Conservation (phyloP, 352 stramenopile species). For the Pythium rhizo-oryzae region DNA sequence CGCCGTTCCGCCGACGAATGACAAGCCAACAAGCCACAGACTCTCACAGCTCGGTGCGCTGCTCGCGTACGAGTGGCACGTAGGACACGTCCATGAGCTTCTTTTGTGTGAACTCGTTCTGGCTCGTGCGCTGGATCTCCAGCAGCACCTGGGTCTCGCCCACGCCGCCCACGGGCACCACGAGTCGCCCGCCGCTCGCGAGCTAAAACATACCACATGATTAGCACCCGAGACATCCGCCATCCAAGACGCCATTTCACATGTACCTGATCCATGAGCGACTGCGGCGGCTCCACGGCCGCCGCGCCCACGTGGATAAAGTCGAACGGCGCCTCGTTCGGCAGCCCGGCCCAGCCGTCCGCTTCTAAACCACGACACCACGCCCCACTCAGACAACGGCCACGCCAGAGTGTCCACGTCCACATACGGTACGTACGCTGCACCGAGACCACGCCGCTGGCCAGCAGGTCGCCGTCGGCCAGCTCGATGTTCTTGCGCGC, state of each 20-base stretch:
- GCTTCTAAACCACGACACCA: conserved; percentile 44
- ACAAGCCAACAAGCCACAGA: not conserved
- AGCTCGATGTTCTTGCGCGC: conserved; percentile 82
- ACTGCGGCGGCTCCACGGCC: conserved; percentile 82
- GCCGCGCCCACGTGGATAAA: conserved; percentile 98
- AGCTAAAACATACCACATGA: conserved; percentile 35
- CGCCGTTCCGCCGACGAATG: not conserved
- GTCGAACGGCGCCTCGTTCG: conserved; percentile 91
- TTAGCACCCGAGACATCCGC: not conserved
- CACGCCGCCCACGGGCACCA: conserved; percentile 91
- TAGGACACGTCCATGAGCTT: conserved; percentile 78
- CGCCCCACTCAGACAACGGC: not conserved
- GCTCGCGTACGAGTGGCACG: conserved; percentile 71
- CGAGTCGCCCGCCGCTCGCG: conserved; percentile 85
- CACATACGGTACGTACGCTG: conserved; percentile 34
- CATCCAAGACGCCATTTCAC: too few relatives aligned
- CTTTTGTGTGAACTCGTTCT: conserved; percentile 44
- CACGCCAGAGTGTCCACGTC: not conserved
- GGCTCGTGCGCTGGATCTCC: conserved; percentile 60
- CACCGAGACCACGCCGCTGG: conserved; percentile 51
- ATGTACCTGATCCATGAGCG: conserved; percentile 84
- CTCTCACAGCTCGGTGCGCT: conserved; percentile 21
- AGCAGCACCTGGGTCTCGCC: conserved; percentile 69
- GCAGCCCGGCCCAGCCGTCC: conserved; percentile 93
- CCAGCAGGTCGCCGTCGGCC: conserved; percentile 82